Conservation (phyloP, 2,329 filamentous ascomycete species). For the Fusarium haematococcum region DNA sequence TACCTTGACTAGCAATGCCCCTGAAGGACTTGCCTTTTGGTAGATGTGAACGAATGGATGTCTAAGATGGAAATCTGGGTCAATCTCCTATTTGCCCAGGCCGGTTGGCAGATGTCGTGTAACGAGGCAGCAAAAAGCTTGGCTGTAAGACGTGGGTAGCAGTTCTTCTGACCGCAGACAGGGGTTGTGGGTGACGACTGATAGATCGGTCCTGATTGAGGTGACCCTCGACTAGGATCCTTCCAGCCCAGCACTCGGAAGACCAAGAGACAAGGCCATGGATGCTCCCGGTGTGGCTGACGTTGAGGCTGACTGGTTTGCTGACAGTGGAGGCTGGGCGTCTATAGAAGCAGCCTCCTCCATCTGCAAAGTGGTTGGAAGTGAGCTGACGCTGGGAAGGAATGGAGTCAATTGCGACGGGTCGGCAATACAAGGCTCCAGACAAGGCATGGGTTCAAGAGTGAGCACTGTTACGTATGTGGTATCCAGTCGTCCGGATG, state of each 20-base stretch:
- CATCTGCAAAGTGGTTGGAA: background rate
- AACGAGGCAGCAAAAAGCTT: background rate
- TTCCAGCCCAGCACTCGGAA: background rate
- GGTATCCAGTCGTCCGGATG: background rate
- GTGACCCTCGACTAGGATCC: background rate
- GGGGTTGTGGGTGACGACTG: background rate
- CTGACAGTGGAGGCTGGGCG: background rate
- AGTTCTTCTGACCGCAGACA: background rate
- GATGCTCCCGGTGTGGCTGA: background rate
- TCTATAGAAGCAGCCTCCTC: background rate
- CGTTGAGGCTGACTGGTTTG: constrained; percentile 2
- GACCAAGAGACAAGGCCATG: background rate
- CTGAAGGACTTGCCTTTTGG: background rate
- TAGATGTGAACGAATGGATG: background rate
- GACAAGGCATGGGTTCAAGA: background rate
- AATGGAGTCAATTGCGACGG: background rate
- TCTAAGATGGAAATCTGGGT: background rate
- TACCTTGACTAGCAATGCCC: background rate
- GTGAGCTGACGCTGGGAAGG: background rate
- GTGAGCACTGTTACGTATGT: constrained; percentile 12
- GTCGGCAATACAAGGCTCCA: constrained; percentile 1
- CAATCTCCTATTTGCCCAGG: background rate
- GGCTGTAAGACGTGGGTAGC: background rate
- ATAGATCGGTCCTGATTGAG: background rate
- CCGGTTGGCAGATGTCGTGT: background rate